phyloP scores from a whole-genome alignment of 2,329 filamentous ascomycete genomes.

The Spiromastix sp. region DNA sequence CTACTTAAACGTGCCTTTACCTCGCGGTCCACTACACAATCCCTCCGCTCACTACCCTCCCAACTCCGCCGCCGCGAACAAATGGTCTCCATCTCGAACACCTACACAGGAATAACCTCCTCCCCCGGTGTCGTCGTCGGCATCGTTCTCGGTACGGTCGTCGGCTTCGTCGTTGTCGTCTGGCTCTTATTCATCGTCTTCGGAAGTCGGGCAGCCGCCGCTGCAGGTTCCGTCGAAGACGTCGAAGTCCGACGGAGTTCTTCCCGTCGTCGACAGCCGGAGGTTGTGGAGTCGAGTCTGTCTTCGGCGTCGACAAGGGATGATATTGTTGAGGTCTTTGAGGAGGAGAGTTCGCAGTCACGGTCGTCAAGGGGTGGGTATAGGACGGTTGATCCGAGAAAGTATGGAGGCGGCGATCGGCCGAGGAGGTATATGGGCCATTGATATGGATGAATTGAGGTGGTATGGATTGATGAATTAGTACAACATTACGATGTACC shows the following conservation, averaged over 20 bases:
- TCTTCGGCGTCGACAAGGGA: slow-evolving; percentile 28
- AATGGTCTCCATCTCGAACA: slow-evolving; percentile 47
- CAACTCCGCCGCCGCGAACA: slow-evolving; percentile 13
- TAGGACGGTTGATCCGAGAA: slow-evolving; percentile 38
- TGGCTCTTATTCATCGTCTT: slow-evolving; percentile 43
- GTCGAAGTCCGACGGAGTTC: slow-evolving; percentile 5
- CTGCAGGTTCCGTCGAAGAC: slow-evolving; percentile 20
- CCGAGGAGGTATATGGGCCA: slow-evolving; percentile 13
- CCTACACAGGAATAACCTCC: slow-evolving; percentile 45
- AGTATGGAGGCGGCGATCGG: slow-evolving; percentile 25
- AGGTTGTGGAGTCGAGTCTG: slow-evolving; percentile 30
- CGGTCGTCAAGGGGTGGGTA: slow-evolving; percentile 34
- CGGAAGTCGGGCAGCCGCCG: slow-evolving; percentile 26
- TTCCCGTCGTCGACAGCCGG: slow-evolving; percentile 22
- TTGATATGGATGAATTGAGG: slow-evolving; percentile 6
- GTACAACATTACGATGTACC: too few species aligned
- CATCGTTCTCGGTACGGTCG: slow-evolving; percentile 41
- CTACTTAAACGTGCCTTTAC: background rate
- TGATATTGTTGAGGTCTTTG: slow-evolving; percentile 49
- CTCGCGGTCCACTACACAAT: background rate
- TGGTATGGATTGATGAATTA: too few species aligned
- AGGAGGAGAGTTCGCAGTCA: slow-evolving; percentile 38
- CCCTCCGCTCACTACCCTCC: background rate
- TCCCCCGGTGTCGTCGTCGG: slow-evolving; percentile 51
- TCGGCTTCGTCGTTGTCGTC: slow-evolving; percentile 44